Base-by-base conservation (phyloP, 1,284 basidiomycete species). In the Heterobasidion occidentale region DNA sequence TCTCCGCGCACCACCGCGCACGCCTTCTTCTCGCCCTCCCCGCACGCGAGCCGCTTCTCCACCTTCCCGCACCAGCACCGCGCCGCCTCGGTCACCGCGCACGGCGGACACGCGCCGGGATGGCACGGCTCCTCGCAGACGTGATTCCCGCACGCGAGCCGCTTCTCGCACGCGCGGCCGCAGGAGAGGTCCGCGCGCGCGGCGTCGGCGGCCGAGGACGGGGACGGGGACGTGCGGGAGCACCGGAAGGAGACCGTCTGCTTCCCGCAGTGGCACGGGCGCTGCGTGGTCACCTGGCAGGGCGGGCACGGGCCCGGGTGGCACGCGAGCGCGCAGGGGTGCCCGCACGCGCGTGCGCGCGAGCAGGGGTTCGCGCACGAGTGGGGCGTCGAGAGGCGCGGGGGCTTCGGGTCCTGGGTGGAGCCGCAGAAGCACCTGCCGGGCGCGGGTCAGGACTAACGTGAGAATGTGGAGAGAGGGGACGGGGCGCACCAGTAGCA, bases 361-460 rank as follows among this genome's bases (percentile, higher is more conserved):
- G 19, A 19, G 19, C 19, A 19, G 19, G 19, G 19, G 19, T 2
- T 19, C 19, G 19, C 19, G 19, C 19, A 19, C 19, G 19, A 19
- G 19, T 19, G 19, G 19, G 19, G 19, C 19, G 19, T 19, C 19
- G 19, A 19, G 19, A 19, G 2, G 19, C 19, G 19, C 2, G 19
- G 2, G 19, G 19, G 19, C 19, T 19, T 19, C 19, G 19, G 19
- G 19, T 19, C 19, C 19, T 19, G 19, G 19, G 19, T 77, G 0
- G 88, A 78, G 19, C 84, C 82, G 65, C 93, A 97, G 72, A 94
- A 95, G 67, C 92, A 96, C 73, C 87, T 89, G 57, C 8, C 46
- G 17, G 36, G 49, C 15, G 35, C 35, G 0, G 27, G 27, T 27
- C 27, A 42, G n/a, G 52, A 4, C 19, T 9, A 6, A 2, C 14